These are phyloP conservation scores for Macadamia integrifolia DNA, from an alignment of 164 flowering plant species.

Conservation along the genomic window DNA sequence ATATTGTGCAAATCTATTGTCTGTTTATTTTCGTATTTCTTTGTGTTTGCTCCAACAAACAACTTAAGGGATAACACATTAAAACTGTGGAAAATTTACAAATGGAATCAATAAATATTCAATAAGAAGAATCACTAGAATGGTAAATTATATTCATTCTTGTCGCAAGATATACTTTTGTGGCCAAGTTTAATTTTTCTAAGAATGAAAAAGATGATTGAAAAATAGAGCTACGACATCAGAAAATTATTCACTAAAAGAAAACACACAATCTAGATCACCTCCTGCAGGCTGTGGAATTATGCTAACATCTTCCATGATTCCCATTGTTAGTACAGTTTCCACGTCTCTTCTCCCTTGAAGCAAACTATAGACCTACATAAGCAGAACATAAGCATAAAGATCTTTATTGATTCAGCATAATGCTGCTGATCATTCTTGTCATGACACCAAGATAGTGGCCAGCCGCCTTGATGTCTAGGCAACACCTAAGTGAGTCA, in stretches of 20 bases:
- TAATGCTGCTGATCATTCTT: too few relatives aligned
- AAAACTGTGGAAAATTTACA: too few relatives aligned
- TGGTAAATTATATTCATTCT: not conserved
- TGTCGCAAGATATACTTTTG: not conserved
- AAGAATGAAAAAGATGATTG: not conserved
- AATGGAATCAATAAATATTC: not conserved
- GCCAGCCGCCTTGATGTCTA: too few relatives aligned
- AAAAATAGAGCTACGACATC: not conserved
- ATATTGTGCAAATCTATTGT: too few relatives aligned
- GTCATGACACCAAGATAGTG: too few relatives aligned
- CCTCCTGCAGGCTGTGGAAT: conserved; percentile 98
- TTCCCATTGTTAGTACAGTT: conserved; percentile 87
- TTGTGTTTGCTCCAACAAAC: too few relatives aligned
- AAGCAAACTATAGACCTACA: conserved; percentile 88
- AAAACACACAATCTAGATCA: conserved; percentile 17
- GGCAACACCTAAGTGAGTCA: too few relatives aligned
- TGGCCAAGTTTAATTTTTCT: not conserved
- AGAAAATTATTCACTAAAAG: not conserved
- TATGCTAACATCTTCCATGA: conserved; percentile 97
- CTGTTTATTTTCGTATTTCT: too few relatives aligned
- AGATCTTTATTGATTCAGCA: not conserved
- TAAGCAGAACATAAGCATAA: not conserved
- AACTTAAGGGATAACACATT: too few relatives aligned
- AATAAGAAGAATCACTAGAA: too few relatives aligned
- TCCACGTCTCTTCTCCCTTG: conserved; percentile 97